Percentiles rank a stretch among this genome's conserved stretches.
phyloP scores from a whole-genome alignment of 129 eudicot species.

The Flaveria linearis region DNA sequence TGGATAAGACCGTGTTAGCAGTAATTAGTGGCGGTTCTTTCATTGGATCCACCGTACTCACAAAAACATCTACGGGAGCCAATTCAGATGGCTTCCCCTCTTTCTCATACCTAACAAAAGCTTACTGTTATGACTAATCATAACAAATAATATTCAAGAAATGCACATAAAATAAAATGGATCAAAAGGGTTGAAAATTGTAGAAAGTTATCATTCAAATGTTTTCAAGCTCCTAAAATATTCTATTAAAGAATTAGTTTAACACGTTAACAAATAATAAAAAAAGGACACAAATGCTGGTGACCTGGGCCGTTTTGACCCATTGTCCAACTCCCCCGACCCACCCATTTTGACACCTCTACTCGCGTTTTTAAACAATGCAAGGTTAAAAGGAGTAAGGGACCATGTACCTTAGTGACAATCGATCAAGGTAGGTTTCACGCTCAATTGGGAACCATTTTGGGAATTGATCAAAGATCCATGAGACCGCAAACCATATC shows the following conservation, averaged over 20 bases:
- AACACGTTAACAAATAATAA: too few species aligned
- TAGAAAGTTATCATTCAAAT: too few species aligned
- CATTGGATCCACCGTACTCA: conserved; percentile 87
- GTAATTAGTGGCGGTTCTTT: conserved; percentile 96
- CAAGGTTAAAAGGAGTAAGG: background rate
- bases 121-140: background rate
- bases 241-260: too few species aligned
- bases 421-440: conserved; percentile 87
- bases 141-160: background rate
- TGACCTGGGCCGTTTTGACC: background rate
- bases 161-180: background rate
- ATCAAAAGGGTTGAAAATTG: too few species aligned
- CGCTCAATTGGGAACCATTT: conserved; percentile 85
- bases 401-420: conserved; percentile 66
- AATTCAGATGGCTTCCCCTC: conserved; percentile 91
- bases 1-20: conserved; percentile 88
- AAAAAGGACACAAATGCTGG: too few species aligned
- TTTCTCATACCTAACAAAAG: conserved; percentile 71
- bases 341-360: background rate
- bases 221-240: too few species aligned
- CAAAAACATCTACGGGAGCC: conserved; percentile 73
- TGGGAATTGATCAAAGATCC: conserved; percentile 94
- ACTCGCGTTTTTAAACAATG: background rate
- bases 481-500: conserved; percentile 92
- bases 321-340: background rate